A percentile compares a stretch with the other conserved stretches of the same genome.
Evolutionary conservation across 2,329 filamentous ascomycete genomes (phyloP).

Genomic region (Chaetomium globosum): DNA sequence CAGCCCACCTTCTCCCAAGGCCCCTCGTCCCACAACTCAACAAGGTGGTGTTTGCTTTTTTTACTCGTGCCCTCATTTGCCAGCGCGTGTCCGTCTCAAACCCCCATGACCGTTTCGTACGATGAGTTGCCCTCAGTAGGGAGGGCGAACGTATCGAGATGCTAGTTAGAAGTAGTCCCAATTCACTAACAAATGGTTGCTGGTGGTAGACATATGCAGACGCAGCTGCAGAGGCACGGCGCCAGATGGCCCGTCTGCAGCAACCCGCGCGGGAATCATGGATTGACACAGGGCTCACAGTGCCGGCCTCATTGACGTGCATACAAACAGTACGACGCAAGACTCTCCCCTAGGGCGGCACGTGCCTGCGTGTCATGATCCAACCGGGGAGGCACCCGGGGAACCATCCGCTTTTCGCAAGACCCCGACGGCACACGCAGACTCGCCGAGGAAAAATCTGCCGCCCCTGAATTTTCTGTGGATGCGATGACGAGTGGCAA

Average conservation of each 20-base stretch:
- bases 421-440: background rate
- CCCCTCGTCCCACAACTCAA: background rate
- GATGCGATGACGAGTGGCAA: slow-evolving; percentile 16
- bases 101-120: background rate
- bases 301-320: slow-evolving; percentile 6
- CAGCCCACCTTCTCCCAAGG: background rate
- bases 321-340: slow-evolving; percentile 1
- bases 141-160: background rate
- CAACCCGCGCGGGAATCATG: slow-evolving; percentile 9
- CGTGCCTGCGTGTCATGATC: slow-evolving; percentile 14
- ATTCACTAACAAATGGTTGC: background rate
- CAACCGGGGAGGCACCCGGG: slow-evolving; percentile 7
- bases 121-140: background rate
- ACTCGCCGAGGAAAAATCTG: background rate
- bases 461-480: slow-evolving; percentile 22
- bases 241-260: slow-evolving; percentile 18
- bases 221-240: slow-evolving; percentile 4
- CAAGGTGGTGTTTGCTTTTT: slow-evolving; percentile 16
- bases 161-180: background rate
- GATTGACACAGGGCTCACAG: slow-evolving; percentile 13
- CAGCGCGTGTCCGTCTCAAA: slow-evolving; percentile 10
- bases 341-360: background rate
- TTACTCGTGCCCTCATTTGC: background rate
- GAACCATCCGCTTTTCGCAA: background rate
- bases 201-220: background rate